Evolutionary conservation across 495 filamentous ascomycete species (phyloP).

Genomic region (Xylaria acuta): DNA sequence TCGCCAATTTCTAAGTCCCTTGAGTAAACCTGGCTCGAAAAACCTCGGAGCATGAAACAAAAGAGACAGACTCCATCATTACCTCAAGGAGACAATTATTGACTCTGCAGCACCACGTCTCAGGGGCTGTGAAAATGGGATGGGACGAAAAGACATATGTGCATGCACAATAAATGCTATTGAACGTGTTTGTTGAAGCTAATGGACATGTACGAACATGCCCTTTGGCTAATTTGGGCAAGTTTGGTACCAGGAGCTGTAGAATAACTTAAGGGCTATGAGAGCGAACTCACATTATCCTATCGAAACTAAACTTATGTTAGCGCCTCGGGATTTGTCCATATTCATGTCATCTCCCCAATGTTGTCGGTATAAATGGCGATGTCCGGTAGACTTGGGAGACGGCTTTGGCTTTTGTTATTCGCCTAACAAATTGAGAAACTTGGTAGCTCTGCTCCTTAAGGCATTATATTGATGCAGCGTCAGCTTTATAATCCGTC

Average conservation of each 20-base stretch:
- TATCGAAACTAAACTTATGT: background rate
- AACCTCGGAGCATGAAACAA: too few relatives aligned
- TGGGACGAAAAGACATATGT: too few relatives aligned
- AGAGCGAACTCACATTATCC: background rate
- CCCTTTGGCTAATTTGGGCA: too few relatives aligned
- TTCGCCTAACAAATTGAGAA: background rate
- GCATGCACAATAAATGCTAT: too few relatives aligned
- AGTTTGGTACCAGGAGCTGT: background rate
- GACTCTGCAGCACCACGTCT: too few relatives aligned
- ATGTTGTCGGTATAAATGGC: background rate
- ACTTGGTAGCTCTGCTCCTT: background rate
- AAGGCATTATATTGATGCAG: background rate
- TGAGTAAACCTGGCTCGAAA: too few relatives aligned
- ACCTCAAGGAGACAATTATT: too few relatives aligned
- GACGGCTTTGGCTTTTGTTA: background rate
- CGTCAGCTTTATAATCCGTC: background rate
- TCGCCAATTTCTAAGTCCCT: too few relatives aligned
- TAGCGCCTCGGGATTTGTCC: background rate
- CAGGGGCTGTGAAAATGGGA: too few relatives aligned
- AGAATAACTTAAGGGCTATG: background rate
- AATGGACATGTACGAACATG: too few relatives aligned
- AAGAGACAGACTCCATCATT: too few relatives aligned
- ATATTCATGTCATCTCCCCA: background rate
- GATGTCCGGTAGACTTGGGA: background rate
- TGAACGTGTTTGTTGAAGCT: too few relatives aligned